Percentiles rank a stretch among this genome's conserved stretches.
Conservation (phyloP, 2,329 filamentous ascomycete genomes). For the Amauroascus niger region DNA sequence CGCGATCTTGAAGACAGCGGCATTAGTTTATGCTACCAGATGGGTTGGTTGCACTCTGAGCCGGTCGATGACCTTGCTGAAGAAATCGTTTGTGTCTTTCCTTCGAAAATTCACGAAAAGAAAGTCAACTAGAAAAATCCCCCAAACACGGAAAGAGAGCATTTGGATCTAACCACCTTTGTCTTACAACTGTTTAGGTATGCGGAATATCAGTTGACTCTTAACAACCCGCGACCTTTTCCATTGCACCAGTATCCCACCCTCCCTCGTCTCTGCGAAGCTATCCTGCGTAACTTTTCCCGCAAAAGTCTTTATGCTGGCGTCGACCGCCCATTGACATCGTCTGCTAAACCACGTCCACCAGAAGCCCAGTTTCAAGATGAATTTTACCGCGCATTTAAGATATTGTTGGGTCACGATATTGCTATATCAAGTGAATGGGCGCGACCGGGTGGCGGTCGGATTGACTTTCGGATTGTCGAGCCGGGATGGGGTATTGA, state of each 20-base stretch:
- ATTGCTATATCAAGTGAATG: conserved; percentile 15
- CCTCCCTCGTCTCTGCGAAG: background rate
- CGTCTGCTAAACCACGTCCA: background rate
- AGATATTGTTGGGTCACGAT: background rate
- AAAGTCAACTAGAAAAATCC: too few species aligned
- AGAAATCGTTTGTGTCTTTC: background rate
- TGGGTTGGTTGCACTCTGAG: background rate
- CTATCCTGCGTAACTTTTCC: background rate
- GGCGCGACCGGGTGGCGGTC: conserved; percentile 4
- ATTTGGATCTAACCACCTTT: too few species aligned
- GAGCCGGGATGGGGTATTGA: conserved; percentile 17
- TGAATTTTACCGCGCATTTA: conserved; percentile 6
- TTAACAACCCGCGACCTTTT: background rate
- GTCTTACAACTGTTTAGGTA: background rate
- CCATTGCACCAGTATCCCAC: background rate
- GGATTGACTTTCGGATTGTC: conserved; percentile 17
- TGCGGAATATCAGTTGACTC: background rate
- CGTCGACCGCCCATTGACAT: background rate
- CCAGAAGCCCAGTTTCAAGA: conserved; percentile 2
- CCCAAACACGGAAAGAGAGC: too few species aligned
- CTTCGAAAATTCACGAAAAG: background rate
- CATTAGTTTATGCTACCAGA: background rate
- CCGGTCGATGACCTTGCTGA: background rate
- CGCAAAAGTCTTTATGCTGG: background rate
- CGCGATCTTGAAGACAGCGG: background rate